Evolutionary conservation across 192 early-diverging fungal species (phyloP).

Genomic region (Backusella tarrabulga): DNA sequence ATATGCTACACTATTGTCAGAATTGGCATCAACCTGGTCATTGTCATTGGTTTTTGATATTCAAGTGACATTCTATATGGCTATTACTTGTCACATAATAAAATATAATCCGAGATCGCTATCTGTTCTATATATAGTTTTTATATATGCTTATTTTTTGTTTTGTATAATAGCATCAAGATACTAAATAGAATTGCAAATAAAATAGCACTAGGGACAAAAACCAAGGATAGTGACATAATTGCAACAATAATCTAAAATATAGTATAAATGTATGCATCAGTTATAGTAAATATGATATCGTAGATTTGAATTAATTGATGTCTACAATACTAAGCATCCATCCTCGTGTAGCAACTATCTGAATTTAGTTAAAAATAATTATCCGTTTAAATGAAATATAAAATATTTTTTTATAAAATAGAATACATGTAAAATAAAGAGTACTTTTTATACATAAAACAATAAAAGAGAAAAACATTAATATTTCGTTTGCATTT

Average conservation of each 20-base stretch:
- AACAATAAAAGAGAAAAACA: neutral
- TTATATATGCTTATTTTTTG: neutral
- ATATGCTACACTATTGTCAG: neutral
- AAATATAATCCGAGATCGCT: neutral
- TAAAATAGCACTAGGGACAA: neutral
- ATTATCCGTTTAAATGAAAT: neutral
- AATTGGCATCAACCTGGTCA: neutral
- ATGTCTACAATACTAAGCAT: neutral
- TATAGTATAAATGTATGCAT: neutral
- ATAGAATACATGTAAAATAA: neutral
- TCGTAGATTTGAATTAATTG: neutral
- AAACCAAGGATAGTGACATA: neutral
- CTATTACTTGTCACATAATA: neutral
- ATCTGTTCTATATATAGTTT: neutral
- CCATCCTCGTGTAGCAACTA: neutral
- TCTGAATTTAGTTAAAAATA: conserved; percentile 5
- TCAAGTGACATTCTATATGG: neutral
- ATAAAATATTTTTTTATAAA: neutral
- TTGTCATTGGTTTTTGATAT: neutral
- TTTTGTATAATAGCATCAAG: neutral
- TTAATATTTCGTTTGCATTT: neutral
- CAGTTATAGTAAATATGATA: neutral
- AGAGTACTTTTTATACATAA: neutral
- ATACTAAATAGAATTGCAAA: neutral
- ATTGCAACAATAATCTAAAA: neutral